Evolutionary conservation across 2,329 filamentous ascomycete genomes (phyloP), one percentile per base, ranked within the genome.

Genomic region (Pseudocercospora ulei): DNA sequence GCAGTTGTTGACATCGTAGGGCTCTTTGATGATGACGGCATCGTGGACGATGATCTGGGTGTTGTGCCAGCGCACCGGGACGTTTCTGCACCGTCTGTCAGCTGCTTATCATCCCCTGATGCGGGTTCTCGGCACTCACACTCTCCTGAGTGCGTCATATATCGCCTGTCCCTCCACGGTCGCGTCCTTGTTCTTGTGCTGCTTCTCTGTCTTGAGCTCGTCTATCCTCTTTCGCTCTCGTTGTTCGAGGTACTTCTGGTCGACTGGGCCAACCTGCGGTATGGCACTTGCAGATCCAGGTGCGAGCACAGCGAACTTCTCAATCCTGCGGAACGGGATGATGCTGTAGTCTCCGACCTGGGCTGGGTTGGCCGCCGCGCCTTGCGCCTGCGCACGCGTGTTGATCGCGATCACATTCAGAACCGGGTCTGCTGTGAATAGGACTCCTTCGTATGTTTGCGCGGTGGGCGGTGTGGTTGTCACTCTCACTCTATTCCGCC

Each of bases 351-450:
- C 67, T 41, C 71, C 70, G 4, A 67, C 62, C 37, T 65, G 63
- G 47, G 56, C 58, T 14, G 62, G 55, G 43, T 65, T 65, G 13
- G 64, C 59, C 7, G 66, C 57, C 7, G 65, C 54, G 26, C 18
- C 20, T 11, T 22, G 31, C 3, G 18, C 18, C 30, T 20, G 30
- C 11, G 67, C 59, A 7, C 66, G 65, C 11, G 69, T 74, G 59
- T 76, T 74, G 58, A 79, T 68, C 28, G 71, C 73, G 50, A 80
- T 64, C 41, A 77, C 63, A 51, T 76, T 76, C 40, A 73, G 72
- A 51, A 73, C 64, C 16, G 73, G 72, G 56, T 71, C 73, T 29
- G 71, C 72, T 17, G 74, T 76, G 60, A 75, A 78, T 41, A 80
- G 65, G 11, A 66, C 75, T 52, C 76, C 76, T 58, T 79, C 75